phyloP scores from a whole-genome alignment of 1,139 yeast genomes.

The Pichia sp. region DNA sequence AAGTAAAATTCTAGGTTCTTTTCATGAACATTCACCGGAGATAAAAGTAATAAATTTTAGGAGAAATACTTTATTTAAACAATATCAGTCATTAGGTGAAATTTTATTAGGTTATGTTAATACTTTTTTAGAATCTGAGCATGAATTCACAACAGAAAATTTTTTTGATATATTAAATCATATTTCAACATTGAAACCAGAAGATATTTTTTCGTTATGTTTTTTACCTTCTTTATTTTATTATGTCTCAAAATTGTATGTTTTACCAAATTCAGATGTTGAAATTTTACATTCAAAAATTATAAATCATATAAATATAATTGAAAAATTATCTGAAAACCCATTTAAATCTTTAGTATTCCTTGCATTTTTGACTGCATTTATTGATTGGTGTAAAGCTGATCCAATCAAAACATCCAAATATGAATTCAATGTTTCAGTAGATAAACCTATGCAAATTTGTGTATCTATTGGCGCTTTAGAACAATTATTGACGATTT shows the following conservation, averaged over 20 bases:
- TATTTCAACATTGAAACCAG: constrained; percentile 41
- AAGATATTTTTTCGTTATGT: constrained; percentile 59
- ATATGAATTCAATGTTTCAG: constrained; percentile 39
- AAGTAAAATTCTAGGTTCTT: constrained; percentile 49
- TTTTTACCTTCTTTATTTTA: constrained; percentile 57
- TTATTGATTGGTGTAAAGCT: constrained; percentile 68
- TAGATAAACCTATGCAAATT: constrained; percentile 45
- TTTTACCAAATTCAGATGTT: constrained; percentile 32
- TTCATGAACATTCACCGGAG: constrained; percentile 41
- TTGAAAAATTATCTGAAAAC: constrained; percentile 39
- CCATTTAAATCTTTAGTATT: constrained; percentile 57
- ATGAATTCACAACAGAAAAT: constrained; percentile 26
- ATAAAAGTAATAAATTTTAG: constrained; percentile 52
- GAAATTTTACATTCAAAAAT: constrained; percentile 32
- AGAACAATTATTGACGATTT: constrained; percentile 65
- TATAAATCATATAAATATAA: constrained; percentile 27
- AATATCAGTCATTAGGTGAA: constrained; percentile 71
- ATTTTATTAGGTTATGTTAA: constrained; percentile 47
- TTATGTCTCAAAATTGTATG: constrained; percentile 34
- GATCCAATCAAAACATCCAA: constrained; percentile 29
- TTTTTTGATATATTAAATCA: constrained; percentile 39
- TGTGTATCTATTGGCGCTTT: constrained; percentile 67
- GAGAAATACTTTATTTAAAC: constrained; percentile 54
- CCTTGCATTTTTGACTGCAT: constrained; percentile 55
- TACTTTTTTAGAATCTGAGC: constrained; percentile 19